Base-by-base conservation (phyloP, 345 rosid species). In the Salix purpurea region DNA sequence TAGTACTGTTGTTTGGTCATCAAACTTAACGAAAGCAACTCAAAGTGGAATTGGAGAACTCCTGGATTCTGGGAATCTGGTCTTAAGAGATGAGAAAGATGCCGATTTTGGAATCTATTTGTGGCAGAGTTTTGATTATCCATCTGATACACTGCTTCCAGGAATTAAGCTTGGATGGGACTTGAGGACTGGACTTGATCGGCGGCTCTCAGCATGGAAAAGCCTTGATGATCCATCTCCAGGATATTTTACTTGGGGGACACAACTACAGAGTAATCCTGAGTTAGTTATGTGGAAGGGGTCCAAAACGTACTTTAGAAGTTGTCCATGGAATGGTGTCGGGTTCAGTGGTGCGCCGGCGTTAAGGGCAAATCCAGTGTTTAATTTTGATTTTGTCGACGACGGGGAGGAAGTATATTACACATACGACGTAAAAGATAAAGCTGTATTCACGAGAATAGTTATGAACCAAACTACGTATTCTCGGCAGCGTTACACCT, bases 61-160 rank as follows among this genome's bases (percentile, higher is more conserved):
- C 26, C 60, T 70, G 28, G 79, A 76, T 42, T 16, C 79, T 1
- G 79, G 74, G 1, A 65, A 74, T 40, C 77, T 65, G 28, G 77
- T 74, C n/a, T 46, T 65, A 46, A 65, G 70, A 65, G 67, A 74
- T 12, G 26, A 30, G 50, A 60, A 58, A 4, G 69, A 69, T 39
- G 69, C 7, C 23, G 32, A 60, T 42, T 28, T 50, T 36, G 68
- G 42, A 16, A n/a, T 6, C 40, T 77, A 70, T 46, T 42, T 70
- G 44, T 70, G 74, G 69, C 79, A 77, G 24, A 77, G 79, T 19
- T 77, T 77, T 32, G 79, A 77, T 30, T 61, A 77, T 48, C 79
- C 79, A 14, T 11, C 69, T 16, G 74, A 77, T n/a, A 77, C 79
- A 2, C 5, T 42, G 5, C 61, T 77, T 15, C 70, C 74, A 16